Evolutionary conservation across 495 filamentous ascomycete genomes (phyloP).

Genomic region (Xylaria acuta): DNA sequence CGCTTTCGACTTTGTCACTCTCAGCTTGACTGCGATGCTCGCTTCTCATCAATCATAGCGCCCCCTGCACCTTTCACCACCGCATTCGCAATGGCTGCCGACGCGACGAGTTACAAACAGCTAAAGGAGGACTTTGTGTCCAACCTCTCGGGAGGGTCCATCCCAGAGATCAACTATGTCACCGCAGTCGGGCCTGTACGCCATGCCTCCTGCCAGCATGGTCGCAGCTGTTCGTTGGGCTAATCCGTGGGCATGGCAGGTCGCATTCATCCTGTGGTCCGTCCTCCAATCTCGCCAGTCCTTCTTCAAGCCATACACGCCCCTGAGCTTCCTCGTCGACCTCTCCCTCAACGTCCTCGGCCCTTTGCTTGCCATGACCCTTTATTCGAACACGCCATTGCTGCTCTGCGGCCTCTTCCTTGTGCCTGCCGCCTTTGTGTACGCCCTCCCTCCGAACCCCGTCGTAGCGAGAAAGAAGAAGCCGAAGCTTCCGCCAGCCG

Average conservation of each 20-base stretch:
- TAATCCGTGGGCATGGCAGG: conserved; percentile 53
- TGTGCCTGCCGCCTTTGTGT: conserved; percentile 69
- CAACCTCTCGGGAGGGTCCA: conserved; percentile 81
- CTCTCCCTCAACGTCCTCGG: conserved; percentile 85
- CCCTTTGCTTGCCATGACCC: conserved; percentile 81
- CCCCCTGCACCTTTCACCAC: neutral
- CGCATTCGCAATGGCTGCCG: conserved; percentile 39
- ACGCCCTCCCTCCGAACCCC: conserved; percentile 53
- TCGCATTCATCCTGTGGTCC: conserved; percentile 85
- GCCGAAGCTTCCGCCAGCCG: conserved; percentile 62
- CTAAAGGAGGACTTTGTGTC: conserved; percentile 96
- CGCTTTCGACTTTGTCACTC: neutral
- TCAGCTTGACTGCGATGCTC: neutral
- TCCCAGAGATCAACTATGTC: conserved; percentile 85
- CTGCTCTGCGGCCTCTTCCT: conserved; percentile 79
- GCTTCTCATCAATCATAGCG: conserved; percentile 2
- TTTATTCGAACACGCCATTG: conserved; percentile 78
- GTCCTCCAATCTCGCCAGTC: conserved; percentile 84
- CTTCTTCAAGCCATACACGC: conserved; percentile 79
- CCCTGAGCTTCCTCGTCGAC: conserved; percentile 73
- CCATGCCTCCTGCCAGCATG: neutral
- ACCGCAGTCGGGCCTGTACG: conserved; percentile 84
- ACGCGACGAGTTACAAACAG: conserved; percentile 73
- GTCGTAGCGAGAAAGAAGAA: conserved; percentile 52
- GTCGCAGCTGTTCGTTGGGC: conserved; percentile 5